A percentile compares a stretch with the other conserved stretches of the same genome.
phyloP scores from a whole-genome alignment of 2,329 filamentous ascomycete genomes.

The Dothistroma pini region DNA sequence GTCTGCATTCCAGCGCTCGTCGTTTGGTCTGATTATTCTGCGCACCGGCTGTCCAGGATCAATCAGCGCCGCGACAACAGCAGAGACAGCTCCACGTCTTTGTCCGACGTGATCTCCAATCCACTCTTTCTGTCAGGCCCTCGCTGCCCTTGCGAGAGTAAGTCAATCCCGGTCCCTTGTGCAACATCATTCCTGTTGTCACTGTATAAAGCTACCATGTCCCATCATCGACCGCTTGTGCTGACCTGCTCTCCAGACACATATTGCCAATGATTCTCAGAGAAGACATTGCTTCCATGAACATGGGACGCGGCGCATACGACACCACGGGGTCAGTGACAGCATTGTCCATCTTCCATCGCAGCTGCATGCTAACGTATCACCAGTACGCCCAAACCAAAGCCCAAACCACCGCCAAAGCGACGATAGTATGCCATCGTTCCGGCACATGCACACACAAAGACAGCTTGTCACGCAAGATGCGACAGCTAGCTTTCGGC shows the following conservation, averaged over 20 bases:
- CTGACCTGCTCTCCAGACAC: slow-evolving; percentile 21
- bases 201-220: slow-evolving; percentile 16
- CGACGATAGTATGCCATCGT: slow-evolving; percentile 20
- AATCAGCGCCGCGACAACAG: slow-evolving; percentile 7
- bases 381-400: slow-evolving; percentile 41
- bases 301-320: slow-evolving; percentile 50
- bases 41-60: slow-evolving; percentile 8
- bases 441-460: background rate
- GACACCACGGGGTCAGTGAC: slow-evolving; percentile 43
- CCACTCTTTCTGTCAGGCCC: slow-evolving; percentile 17
- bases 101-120: slow-evolving; percentile 19
- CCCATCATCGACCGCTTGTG: background rate
- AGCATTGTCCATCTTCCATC: slow-evolving; percentile 2
- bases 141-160: slow-evolving; percentile 26
- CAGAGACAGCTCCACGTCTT: slow-evolving; percentile 14
- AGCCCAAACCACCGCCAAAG: slow-evolving; percentile 37
- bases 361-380: slow-evolving; percentile 9
- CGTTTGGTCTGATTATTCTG: slow-evolving; percentile 15
- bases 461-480: background rate
- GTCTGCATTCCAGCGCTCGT: slow-evolving; percentile 19
- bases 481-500: background rate
- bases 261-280: slow-evolving; percentile 41
- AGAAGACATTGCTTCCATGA: slow-evolving; percentile 36
- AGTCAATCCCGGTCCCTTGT: slow-evolving; percentile 22
- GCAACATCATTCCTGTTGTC: slow-evolving; percentile 18